Base-by-base conservation (phyloP, 1,139 yeast genomes). In the Hyphopichia burtonii region DNA sequence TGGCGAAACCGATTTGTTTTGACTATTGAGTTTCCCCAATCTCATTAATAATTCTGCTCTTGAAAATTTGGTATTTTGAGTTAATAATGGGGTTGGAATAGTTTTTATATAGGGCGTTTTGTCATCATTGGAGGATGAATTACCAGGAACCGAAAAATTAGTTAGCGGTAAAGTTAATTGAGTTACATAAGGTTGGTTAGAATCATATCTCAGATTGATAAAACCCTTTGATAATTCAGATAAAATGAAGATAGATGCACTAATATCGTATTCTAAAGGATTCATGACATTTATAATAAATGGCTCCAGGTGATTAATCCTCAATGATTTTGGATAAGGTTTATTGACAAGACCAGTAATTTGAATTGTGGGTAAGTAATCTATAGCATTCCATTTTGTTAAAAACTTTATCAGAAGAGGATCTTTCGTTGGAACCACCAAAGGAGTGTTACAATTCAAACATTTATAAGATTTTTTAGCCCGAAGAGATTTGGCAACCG, bases 41-140 rank as follows among this genome's bases (percentile, higher is more conserved):
- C 74, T 42, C 46, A 59, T 51, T 18, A 66, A 54, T 20, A 59
- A 43, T 44, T 71, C 76, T 1, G 68, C 58, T 32, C 71, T 55
- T 8, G 71, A 56, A 1, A 54, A 44, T 10, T 61, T 54, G 1
- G 72, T 66, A 15, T 51, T 49, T 10, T 58, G 51, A 0, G 71
- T 63, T 31, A 71, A 47, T 36, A 55, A 60, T 7, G 65, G 52
- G 1, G 74, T 67, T 1, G 77, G 77, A 1, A 71, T 56, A 1
- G 57, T 44, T 34, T 61, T 58, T 25, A 61, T 47, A 15, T 48
- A 39, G 25, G 43, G 50, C 43, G 36, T 53, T 42, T 37, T 49
- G 40, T 37, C 50, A 46, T 5, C 54, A 47, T 22, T 55, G 57
- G 14, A 64, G 44, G 19, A 10, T 17, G n/a, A 4, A 19, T 11